Conservation (phyloP, 2,329 filamentous ascomycete species). For the Colletotrichum agaves region DNA sequence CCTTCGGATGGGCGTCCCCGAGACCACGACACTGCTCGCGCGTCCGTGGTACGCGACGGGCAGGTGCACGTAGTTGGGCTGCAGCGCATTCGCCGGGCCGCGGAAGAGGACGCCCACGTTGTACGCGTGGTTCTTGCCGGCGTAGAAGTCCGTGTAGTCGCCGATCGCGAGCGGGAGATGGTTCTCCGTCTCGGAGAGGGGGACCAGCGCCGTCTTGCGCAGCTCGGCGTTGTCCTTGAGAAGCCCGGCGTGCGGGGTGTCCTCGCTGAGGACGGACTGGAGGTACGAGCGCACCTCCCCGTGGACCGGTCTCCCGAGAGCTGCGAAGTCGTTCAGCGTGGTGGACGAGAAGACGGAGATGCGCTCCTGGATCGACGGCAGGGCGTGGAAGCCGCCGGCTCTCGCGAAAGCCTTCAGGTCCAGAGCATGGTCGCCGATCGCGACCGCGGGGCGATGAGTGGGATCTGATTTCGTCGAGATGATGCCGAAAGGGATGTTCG, state of each 20-base stretch:
- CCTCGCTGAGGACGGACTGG: conserved; percentile 66
- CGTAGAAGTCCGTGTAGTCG: conserved; percentile 89
- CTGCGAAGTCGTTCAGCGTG: conserved; percentile 77
- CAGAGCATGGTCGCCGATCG: conserved; percentile 78
- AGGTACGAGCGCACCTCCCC: conserved; percentile 77
- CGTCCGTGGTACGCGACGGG: conserved; percentile 86
- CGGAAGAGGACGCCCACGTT: conserved; percentile 77
- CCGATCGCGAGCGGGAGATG: conserved; percentile 82
- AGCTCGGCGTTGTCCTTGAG: conserved; percentile 51
- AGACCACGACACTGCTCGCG: conserved; percentile 79
- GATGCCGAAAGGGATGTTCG: conserved; percentile 87
- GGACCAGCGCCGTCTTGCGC: conserved; percentile 43
- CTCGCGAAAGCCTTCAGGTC: conserved; percentile 73
- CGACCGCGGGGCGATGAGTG: conserved; percentile 72
- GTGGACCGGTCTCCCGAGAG: conserved; percentile 75
- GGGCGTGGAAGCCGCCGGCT: conserved; percentile 51
- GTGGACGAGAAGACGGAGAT: conserved; percentile 50
- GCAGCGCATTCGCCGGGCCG: conserved; percentile 77
- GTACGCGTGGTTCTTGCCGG: conserved; percentile 81
- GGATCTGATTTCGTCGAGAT: conserved; percentile 71
- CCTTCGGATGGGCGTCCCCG: conserved; percentile 76
- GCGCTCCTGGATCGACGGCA: conserved; percentile 42
- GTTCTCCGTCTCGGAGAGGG: conserved; percentile 62
- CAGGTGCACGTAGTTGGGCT: conserved; percentile 84
- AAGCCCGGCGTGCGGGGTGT: conserved; percentile 55